These are phyloP conservation scores for Fusarium caatingaense DNA, from an alignment of 2,329 filamentous ascomycete species.

Conservation along the genomic window DNA sequence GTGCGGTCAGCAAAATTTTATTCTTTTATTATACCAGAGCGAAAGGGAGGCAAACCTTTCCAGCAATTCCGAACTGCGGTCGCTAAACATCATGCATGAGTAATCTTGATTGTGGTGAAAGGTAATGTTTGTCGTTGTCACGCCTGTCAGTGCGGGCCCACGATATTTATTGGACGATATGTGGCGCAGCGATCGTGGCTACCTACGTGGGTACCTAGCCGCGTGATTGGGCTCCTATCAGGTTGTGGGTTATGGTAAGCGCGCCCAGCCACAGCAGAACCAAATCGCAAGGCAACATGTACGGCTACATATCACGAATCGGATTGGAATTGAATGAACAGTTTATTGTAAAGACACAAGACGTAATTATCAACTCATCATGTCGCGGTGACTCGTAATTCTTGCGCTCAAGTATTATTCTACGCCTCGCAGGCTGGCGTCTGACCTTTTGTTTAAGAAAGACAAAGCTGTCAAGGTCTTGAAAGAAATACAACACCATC, in stretches of 20 bases:
- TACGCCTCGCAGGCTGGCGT: constrained; percentile 13
- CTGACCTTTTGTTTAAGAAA: constrained; percentile 1
- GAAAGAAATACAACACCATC: constrained; percentile 7
- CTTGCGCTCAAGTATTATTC: constrained; percentile 26
- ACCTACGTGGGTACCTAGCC: background rate
- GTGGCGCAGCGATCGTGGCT: constrained; percentile 9
- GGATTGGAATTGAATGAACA: background rate
- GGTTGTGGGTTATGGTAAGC: no score
- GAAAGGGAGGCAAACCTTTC: constrained; percentile 9
- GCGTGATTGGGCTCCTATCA: no score
- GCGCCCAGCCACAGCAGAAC: background rate
- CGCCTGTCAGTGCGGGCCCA: background rate
- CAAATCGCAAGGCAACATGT: background rate
- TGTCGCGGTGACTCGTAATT: constrained; percentile 18
- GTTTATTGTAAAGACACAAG: constrained; percentile 11
- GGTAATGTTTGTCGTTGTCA: background rate
- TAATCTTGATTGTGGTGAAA: background rate
- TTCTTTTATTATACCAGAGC: background rate
- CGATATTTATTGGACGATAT: background rate
- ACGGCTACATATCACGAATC: background rate
- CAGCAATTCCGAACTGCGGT: background rate
- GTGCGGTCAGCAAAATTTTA: constrained; percentile 11
- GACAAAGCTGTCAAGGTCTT: background rate
- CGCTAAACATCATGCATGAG: background rate
- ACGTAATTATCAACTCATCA: constrained; percentile 32